These are phyloP conservation scores for Penicillium sp. DNA, from an alignment of 2,329 filamentous ascomycete species.

Conservation along the genomic window DNA sequence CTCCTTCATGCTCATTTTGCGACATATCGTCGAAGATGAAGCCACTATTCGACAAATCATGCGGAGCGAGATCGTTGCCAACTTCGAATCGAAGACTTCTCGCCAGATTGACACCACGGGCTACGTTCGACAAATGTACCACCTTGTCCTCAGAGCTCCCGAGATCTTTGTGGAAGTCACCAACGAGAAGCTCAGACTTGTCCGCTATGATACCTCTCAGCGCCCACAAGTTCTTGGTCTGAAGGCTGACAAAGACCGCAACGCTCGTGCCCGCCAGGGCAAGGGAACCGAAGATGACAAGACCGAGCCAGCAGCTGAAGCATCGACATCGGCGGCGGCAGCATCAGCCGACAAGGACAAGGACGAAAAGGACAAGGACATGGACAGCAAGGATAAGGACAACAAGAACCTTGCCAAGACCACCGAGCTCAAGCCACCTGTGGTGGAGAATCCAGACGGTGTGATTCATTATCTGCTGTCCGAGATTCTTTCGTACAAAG, in stretches of 20 bases:
- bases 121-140: conserved; percentile 77
- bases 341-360: not conserved
- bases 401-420: conserved; percentile 56
- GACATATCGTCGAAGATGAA: conserved; percentile 94
- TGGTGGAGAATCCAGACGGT: conserved; percentile 90
- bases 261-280: conserved; percentile 24
- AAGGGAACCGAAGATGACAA: conserved; percentile 31
- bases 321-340: conserved; percentile 23
- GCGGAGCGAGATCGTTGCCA: conserved; percentile 81
- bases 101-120: conserved; percentile 70
- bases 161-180: conserved; percentile 85
- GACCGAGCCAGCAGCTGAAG: conserved; percentile 35
- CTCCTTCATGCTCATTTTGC: conserved; percentile 81
- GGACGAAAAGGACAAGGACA: conserved; percentile 26
- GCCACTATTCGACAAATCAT: conserved; percentile 89
- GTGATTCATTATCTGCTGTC: conserved; percentile 94
- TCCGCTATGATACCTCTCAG: conserved; percentile 62
- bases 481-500: conserved; percentile 87
- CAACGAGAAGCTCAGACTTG: conserved; percentile 79
- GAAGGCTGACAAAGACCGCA: conserved; percentile 52
- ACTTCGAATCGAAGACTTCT: conserved; percentile 65
- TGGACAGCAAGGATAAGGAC: not conserved
- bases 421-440: conserved; percentile 75
- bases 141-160: conserved; percentile 79
- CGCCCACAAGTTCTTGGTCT: conserved; percentile 58